These are phyloP conservation scores for Triadica sebifera DNA, from an alignment of 345 rosid species.

Conservation along the genomic window DNA sequence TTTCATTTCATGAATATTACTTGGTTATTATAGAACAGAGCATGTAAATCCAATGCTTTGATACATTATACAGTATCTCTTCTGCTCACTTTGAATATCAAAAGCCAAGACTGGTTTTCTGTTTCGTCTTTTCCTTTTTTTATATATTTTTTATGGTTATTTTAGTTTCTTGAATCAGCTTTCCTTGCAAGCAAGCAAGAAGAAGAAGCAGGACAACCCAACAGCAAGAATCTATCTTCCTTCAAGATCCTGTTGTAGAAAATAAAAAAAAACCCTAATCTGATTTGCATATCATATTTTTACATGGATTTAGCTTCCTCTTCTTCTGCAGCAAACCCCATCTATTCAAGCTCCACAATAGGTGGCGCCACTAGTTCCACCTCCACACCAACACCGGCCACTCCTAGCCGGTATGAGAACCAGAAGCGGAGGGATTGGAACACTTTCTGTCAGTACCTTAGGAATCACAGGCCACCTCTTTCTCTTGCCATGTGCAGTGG, in stretches of 20 bases:
- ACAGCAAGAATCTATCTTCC: background rate
- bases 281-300: background rate
- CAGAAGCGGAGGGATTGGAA: conserved; percentile 91
- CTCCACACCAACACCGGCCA: conserved; percentile 17
- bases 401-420: conserved; percentile 79
- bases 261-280: conserved; percentile 26
- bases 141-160: background rate
- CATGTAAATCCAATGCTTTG: background rate
- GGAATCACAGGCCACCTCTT: conserved; percentile 79
- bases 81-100: background rate
- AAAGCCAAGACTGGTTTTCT: background rate
- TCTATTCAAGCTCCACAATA: conserved; percentile 7
- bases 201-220: background rate
- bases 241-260: conserved; percentile 10
- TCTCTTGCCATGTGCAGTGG: conserved; percentile 75
- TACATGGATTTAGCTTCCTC: conserved; percentile 27
- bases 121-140: background rate
- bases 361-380: background rate
- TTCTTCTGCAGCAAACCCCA: background rate
- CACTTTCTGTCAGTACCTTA: conserved; percentile 82
- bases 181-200: background rate
- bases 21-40: background rate
- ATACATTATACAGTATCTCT: background rate
- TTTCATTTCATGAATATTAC: background rate
- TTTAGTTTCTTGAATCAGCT: background rate